Conservation (phyloP, 169 alveolate species). For the Miamiensis avidus region DNA sequence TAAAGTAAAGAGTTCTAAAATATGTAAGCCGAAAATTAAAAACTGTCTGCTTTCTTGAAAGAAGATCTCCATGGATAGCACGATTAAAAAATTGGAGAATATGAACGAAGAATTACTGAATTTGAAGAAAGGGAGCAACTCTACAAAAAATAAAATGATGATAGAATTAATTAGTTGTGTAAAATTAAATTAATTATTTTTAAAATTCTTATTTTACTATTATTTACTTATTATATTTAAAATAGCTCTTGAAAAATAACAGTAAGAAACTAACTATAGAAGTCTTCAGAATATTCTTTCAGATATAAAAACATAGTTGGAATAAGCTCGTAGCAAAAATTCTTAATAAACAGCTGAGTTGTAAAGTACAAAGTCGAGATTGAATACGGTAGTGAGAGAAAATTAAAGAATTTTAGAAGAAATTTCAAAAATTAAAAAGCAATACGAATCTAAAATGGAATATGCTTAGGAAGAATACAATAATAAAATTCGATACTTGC, state of each 20-base stretch:
- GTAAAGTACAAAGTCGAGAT: slow-evolving; percentile 11
- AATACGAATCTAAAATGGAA: slow-evolving; percentile 34
- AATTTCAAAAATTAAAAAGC: slow-evolving; percentile 27
- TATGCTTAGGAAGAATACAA: slow-evolving; percentile 30
- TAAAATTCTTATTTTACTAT: too few relatives aligned
- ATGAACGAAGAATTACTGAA: slow-evolving; percentile 25
- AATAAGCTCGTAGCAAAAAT: slow-evolving; percentile 16
- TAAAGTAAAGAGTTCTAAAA: slow-evolving; percentile 20
- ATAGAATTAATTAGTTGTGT: neutral
- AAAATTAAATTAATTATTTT: neutral
- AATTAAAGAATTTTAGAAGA: slow-evolving; percentile 22
- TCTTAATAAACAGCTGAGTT: slow-evolving; percentile 20
- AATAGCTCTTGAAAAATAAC: neutral
- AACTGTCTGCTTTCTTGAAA: slow-evolving; percentile 14
- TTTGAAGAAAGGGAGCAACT: slow-evolving; percentile 7
- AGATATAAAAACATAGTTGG: slow-evolving; percentile 21
- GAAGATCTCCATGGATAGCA: slow-evolving; percentile 14
- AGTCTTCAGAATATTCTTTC: slow-evolving; percentile 12
- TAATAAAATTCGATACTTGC: slow-evolving; percentile 12
- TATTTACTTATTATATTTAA: too few relatives aligned
- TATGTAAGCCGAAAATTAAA: slow-evolving; percentile 4
- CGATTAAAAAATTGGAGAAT: slow-evolving; percentile 18
- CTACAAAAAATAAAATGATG: neutral
- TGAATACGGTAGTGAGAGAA: neutral
- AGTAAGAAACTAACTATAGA: slow-evolving; percentile 11